Evolutionary conservation across 2,329 filamentous ascomycete species (phyloP), one percentile per base, ranked within the genome.

Genomic region (Davidsoniella neocaledoniae): DNA sequence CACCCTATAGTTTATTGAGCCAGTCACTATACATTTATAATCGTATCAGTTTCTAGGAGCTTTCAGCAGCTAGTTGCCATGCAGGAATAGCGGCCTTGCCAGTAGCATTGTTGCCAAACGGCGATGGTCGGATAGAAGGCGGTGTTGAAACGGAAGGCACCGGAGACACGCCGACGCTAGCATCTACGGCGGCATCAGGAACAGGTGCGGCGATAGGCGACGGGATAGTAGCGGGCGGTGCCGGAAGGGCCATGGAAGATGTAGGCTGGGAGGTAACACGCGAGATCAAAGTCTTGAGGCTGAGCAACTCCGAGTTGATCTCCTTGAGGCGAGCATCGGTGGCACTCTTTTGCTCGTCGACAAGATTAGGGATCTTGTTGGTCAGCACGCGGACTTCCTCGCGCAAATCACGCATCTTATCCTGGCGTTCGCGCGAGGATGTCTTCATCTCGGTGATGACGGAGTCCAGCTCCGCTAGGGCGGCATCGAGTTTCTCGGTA

Each of bases 351-450:
- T 95, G 86, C 48, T 82, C 83, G 55, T 91, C 80, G 58, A 98
- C 75, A 2, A 88, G 88, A 63, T 84, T 86, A 6, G 93, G 91
- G 49, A 98, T 86, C 47, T 84, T 71, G 56, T 88, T 84, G 62
- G 90, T 83, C 51, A 98, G 70, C 10, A 76, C 76, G 56, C 82
- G 78, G 47, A 98, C 79, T 58, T 98, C 91, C 53, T 94, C 84
- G 53, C 83, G 83, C 55, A 94, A 79, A 37, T 86, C 76, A 59
- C 87, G 80, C 25, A 83, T 82, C 59, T 98, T 91, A 56, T 94
- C 85, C 57, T 95, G 88, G 53, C 90, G 77, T 51, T 85, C 75
- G 60, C 81, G 77, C 54, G 84, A 86, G 1, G 86, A 79, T 43
- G 81, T 75, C 66, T 93, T 94, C 57, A 96, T 72, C 44, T 90